Conservation (phyloP, 202 grass and related monocot species). For the Carex arenaria region DNA sequence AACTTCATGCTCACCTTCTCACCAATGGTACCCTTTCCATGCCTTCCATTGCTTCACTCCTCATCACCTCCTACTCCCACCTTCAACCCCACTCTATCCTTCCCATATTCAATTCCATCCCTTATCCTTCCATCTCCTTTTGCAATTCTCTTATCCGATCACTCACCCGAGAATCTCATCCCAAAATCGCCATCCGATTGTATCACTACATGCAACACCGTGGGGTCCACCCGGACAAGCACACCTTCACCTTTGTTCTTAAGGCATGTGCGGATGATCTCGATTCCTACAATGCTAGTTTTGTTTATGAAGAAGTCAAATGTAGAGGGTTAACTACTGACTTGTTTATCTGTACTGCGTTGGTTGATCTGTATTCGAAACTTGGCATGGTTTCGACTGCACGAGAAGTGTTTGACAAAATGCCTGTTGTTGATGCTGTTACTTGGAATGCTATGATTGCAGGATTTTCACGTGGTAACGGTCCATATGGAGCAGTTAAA, state of each 20-base stretch:
- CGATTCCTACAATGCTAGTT: slow-evolving; percentile 20
- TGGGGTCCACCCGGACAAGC: slow-evolving; percentile 25
- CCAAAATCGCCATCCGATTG: slow-evolving; percentile 18
- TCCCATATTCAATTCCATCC: slow-evolving; percentile 4
- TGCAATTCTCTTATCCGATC: slow-evolving; percentile 22
- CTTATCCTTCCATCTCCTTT: neutral
- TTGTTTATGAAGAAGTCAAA: slow-evolving; percentile 7
- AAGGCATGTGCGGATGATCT: slow-evolving; percentile 31
- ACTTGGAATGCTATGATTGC: slow-evolving; percentile 44
- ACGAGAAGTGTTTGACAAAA: slow-evolving; percentile 38
- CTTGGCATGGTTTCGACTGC: slow-evolving; percentile 21
- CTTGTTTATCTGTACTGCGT: slow-evolving; percentile 33
- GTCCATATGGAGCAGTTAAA: slow-evolving; percentile 20
- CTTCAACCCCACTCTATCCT: neutral
- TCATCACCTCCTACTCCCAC: neutral
- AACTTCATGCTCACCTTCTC: neutral
- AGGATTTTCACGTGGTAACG: slow-evolving; percentile 20
- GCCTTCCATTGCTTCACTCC: slow-evolving; percentile 3
- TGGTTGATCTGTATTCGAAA: slow-evolving; percentile 36
- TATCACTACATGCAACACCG: slow-evolving; percentile 5
- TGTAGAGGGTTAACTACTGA: slow-evolving; percentile 16
- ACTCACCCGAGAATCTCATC: slow-evolving; percentile 10
- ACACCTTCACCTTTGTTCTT: slow-evolving; percentile 39
- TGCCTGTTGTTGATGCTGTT: slow-evolving; percentile 24
- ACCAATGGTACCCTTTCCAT: neutral